Evolutionary conservation across 2,329 filamentous ascomycete species (phyloP).

Genomic region (Colletotrichum sp.): DNA sequence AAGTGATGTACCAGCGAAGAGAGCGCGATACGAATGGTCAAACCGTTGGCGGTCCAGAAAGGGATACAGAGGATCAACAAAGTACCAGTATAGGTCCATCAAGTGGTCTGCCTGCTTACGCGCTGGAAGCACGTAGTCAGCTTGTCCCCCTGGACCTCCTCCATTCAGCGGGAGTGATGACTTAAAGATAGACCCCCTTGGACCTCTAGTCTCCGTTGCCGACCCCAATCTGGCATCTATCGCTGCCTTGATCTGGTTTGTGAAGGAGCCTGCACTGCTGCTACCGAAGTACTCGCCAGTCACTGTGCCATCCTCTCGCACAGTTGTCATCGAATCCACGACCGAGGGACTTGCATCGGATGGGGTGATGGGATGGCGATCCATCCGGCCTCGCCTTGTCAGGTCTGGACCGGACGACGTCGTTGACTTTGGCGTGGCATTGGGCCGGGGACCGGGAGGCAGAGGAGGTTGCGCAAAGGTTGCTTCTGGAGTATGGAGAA

Average conservation of each 20-base stretch:
- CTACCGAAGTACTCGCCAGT: constrained; percentile 51
- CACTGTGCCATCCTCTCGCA: constrained; percentile 43
- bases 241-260: constrained; percentile 48
- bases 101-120: constrained; percentile 49
- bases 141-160: neutral
- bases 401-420: neutral
- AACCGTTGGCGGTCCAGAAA: constrained; percentile 44
- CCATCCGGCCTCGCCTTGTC: neutral
- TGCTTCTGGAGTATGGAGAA: neutral
- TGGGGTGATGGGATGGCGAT: constrained; percentile 3
- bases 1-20: constrained; percentile 43
- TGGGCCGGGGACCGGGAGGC: neutral
- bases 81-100: constrained; percentile 50
- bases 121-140: constrained; percentile 47
- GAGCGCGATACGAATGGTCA: constrained; percentile 40
- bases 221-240: constrained; percentile 37
- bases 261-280: constrained; percentile 52
- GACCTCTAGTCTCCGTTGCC: neutral
- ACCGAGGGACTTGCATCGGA: constrained; percentile 33
- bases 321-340: constrained; percentile 50
- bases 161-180: constrained; percentile 19
- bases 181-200: constrained; percentile 17
- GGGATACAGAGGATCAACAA: constrained; percentile 51
- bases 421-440: neutral
- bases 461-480: neutral